A percentile compares a stretch with the other conserved stretches of the same genome.
These are phyloP conservation scores for Carpinus fangiana DNA, from an alignment of 306 rosid genomes.

Conservation along the genomic window DNA sequence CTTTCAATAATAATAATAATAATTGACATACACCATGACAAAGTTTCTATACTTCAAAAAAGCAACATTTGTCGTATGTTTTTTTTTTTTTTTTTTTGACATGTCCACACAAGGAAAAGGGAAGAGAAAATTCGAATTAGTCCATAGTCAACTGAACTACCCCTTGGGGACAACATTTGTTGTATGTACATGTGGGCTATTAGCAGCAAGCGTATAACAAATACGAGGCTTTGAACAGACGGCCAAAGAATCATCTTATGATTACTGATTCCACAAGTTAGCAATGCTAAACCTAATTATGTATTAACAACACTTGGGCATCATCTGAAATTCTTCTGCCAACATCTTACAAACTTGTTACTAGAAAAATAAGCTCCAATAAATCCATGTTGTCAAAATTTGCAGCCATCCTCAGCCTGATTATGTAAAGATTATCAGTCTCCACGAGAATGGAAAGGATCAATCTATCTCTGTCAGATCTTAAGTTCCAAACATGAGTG, in stretches of 20 bases:
- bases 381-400: neutral
- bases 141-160: no score
- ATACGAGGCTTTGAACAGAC: neutral
- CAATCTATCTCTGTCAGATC: neutral
- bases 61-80: neutral
- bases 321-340: neutral
- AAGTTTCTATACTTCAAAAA: neutral
- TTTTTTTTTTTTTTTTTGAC: no score
- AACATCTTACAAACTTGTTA: neutral
- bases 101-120: no score
- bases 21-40: neutral
- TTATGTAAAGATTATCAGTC: neutral
- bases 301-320: neutral
- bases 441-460: neutral
- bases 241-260: neutral
- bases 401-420: neutral
- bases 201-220: neutral
- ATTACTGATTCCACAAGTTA: neutral
- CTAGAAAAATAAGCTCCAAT: neutral
- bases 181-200: neutral
- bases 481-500: neutral
- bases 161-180: no score
- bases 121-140: no score
- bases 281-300: neutral
- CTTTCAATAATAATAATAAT: no score